Percentiles rank a stretch among this genome's conserved stretches.
Evolutionary conservation across 495 filamentous ascomycete species (phyloP).

Genomic region (Hypomontagnella monticulosa): DNA sequence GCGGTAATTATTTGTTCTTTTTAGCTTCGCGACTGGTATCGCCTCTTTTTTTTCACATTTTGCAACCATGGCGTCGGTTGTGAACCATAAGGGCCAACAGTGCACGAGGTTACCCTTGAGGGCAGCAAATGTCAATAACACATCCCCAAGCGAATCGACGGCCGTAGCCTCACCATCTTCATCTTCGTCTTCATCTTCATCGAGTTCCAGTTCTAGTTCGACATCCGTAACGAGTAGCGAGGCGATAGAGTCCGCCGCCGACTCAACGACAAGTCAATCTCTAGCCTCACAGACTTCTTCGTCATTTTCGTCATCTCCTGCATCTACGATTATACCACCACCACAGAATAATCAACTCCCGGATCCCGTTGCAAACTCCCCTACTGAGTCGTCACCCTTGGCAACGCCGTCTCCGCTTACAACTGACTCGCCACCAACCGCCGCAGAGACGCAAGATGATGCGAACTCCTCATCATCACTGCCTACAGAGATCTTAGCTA

Average conservation of each 20-base stretch:
- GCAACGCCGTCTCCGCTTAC: slow-evolving; percentile 17
- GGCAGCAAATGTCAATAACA: slow-evolving; percentile 22
- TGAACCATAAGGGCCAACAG: slow-evolving; percentile 48
- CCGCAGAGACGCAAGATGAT: background rate
- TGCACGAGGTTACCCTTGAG: slow-evolving; percentile 59
- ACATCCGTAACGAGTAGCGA: background rate
- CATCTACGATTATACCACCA: background rate
- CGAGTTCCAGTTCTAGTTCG: slow-evolving; percentile 24
- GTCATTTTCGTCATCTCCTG: background rate
- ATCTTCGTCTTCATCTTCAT: slow-evolving; percentile 32
- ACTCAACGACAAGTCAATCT: background rate
- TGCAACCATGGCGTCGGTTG: slow-evolving; percentile 53
- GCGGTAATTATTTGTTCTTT: slow-evolving; percentile 29
- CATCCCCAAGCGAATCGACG: slow-evolving; percentile 22
- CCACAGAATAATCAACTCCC: no score
- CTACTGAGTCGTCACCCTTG: no score
- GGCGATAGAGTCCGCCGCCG: slow-evolving; percentile 1
- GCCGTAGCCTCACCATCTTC: slow-evolving; percentile 19
- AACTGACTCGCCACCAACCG: slow-evolving; percentile 12
- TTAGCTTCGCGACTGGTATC: slow-evolving; percentile 55
- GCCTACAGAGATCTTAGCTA: slow-evolving; percentile 24
- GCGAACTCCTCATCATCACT: background rate
- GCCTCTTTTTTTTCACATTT: slow-evolving; percentile 34
- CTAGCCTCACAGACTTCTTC: background rate
- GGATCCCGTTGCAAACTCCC: no score